Conservation (phyloP, 139 green algal species). For the Ulvella scutata region DNA sequence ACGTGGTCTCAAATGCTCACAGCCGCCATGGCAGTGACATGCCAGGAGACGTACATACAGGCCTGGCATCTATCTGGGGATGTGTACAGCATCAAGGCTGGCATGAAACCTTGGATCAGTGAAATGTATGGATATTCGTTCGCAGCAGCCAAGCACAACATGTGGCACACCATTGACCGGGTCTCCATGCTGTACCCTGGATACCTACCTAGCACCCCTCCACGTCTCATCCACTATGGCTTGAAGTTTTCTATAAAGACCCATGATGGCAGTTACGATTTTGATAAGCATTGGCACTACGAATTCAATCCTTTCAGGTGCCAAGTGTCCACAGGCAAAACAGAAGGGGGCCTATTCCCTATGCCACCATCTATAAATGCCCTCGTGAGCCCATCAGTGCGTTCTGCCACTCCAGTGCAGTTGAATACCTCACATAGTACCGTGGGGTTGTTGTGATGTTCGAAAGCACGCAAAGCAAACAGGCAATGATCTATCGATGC, state of each 20-base stretch:
- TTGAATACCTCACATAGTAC: no score
- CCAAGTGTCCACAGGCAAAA: constrained; percentile 10
- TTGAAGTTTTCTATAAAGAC: constrained; percentile 33
- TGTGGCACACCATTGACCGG: constrained; percentile 63
- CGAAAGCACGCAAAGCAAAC: no score
- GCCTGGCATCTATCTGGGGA: constrained; percentile 34
- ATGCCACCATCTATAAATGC: constrained; percentile 17
- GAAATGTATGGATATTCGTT: constrained; percentile 86
- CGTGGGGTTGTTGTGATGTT: no score
- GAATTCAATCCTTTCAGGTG: background rate
- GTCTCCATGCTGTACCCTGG: constrained; percentile 67
- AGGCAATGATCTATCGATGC: no score
- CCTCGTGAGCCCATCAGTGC: background rate
- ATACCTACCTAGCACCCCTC: constrained; percentile 20
- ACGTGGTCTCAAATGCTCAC: no score
- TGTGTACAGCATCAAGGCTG: constrained; percentile 32
- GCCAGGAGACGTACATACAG: no score
- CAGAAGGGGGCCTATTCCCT: constrained; percentile 31
- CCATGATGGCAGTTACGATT: constrained; percentile 16
- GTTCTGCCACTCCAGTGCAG: no score
- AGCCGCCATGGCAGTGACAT: no score
- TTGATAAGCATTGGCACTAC: constrained; percentile 71
- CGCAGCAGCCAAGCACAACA: constrained; percentile 38
- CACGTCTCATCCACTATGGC: constrained; percentile 73
- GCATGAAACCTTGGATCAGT: constrained; percentile 64